These are phyloP conservation scores for Fusarium mexicanum DNA, from an alignment of 2,329 filamentous ascomycete species.

Conservation along the genomic window DNA sequence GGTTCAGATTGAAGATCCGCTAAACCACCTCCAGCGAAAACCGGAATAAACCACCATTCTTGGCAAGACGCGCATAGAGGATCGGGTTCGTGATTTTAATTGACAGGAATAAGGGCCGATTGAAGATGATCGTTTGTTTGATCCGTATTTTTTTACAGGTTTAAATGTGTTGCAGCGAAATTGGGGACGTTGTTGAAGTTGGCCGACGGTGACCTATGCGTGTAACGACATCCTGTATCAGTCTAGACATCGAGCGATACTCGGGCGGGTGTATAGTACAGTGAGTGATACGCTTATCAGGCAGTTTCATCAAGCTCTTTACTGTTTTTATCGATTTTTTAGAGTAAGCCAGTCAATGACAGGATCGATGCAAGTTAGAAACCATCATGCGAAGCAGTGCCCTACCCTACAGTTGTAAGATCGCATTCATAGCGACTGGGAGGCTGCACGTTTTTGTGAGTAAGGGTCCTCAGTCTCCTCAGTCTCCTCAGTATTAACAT, in stretches of 20 bases:
- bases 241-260: background rate
- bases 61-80: background rate
- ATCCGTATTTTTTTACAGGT: background rate
- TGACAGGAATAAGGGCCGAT: background rate
- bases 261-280: fast-evolving
- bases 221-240: too few species aligned
- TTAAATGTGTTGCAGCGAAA: background rate
- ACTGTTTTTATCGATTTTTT: background rate
- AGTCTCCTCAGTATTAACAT: too few species aligned
- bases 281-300: fast-evolving
- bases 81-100: background rate
- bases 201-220: background rate
- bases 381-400: background rate
- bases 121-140: background rate
- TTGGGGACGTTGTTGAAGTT: background rate
- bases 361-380: too few species aligned
- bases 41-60: background rate
- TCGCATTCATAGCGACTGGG: background rate
- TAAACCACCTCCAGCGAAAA: background rate
- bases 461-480: too few species aligned
- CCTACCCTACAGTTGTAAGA: background rate
- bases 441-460: too few species aligned
- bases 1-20: slow-evolving; percentile 1
- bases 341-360: background rate
- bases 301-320: background rate